These are phyloP conservation scores for Haematococcus sp. DNA, from an alignment of 139 green algal genomes.

Conservation along the genomic window DNA sequence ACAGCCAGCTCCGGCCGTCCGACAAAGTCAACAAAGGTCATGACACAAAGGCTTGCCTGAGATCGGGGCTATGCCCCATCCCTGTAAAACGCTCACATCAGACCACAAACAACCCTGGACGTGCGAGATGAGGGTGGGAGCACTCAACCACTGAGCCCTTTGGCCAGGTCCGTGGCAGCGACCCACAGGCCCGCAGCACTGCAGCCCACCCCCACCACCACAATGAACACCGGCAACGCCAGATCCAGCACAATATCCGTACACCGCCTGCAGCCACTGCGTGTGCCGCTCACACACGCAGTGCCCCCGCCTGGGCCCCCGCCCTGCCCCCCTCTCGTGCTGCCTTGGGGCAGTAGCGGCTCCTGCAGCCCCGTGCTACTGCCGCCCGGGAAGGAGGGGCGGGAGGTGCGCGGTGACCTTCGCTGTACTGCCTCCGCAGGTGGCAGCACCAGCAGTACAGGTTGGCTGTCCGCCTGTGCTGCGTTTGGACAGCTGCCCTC, in stretches of 20 bases:
- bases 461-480: not conserved
- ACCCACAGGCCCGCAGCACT: slow-evolving; percentile 34
- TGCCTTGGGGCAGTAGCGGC: not conserved
- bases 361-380: not conserved
- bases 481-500: not conserved
- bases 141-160: too few relatives aligned
- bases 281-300: not conserved
- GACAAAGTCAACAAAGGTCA: too few relatives aligned
- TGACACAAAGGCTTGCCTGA: too few relatives aligned
- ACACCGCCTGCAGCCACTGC: not conserved
- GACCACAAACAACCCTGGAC: too few relatives aligned
- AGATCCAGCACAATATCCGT: not conserved
- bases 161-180: not conserved
- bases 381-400: not conserved
- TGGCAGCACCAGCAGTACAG: slow-evolving; percentile 1
- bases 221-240: slow-evolving; percentile 13
- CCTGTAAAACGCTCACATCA: too few relatives aligned
- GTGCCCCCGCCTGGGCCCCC: not conserved
- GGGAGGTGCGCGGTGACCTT: not conserved
- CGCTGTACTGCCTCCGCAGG: not conserved
- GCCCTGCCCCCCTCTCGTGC: not conserved
- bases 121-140: too few relatives aligned
- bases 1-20: too few relatives aligned
- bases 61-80: too few relatives aligned
- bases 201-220: slow-evolving; percentile 32